These are phyloP conservation scores for Xanthoconium stramineum DNA, from an alignment of 768 basidiomycete genomes.

Conservation along the genomic window DNA sequence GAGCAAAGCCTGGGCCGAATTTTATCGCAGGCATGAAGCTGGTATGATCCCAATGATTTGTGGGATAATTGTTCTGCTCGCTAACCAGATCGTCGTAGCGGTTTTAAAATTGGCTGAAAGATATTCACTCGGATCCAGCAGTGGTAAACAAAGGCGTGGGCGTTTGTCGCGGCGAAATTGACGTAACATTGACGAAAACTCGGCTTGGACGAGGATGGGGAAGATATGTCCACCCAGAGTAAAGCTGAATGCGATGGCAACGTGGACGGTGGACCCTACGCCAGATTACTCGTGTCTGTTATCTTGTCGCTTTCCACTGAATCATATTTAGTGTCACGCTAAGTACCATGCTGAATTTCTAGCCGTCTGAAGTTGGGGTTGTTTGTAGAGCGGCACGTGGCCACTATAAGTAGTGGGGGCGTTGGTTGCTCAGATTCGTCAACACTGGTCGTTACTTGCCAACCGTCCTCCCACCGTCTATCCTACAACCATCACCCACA, in stretches of 20 bases:
- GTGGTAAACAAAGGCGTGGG: slow-evolving; percentile 13
- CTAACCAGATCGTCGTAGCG: slow-evolving; percentile 15
- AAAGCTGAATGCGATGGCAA: background rate
- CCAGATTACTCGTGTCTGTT: background rate
- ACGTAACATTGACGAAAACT: slow-evolving; percentile 2
- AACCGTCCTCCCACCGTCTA: slow-evolving; percentile 11
- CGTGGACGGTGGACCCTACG: background rate
- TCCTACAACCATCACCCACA: slow-evolving; percentile 7
- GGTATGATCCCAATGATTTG: slow-evolving; percentile 34
- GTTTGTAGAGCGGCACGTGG: slow-evolving; percentile 26
- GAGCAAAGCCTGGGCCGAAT: slow-evolving; percentile 59
- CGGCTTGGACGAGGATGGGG: slow-evolving; percentile 18
- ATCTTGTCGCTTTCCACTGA: background rate
- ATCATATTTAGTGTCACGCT: background rate
- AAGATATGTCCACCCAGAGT: slow-evolving; percentile 17
- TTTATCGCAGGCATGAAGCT: slow-evolving; percentile 49
- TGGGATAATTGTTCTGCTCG: background rate
- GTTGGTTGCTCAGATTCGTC: background rate
- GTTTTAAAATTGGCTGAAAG: slow-evolving; percentile 25
- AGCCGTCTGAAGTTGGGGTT: slow-evolving; percentile 4
- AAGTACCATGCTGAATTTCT: slow-evolving; percentile 7
- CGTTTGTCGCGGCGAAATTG: slow-evolving; percentile 23
- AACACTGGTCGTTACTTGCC: slow-evolving; percentile 9
- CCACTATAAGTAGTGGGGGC: slow-evolving; percentile 27
- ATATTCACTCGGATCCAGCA: slow-evolving; percentile 19